Evolutionary conservation across 1,284 basidiomycete genomes (phyloP), one percentile per base, ranked within the genome.

Genomic region (Heimioporus retisporus): DNA sequence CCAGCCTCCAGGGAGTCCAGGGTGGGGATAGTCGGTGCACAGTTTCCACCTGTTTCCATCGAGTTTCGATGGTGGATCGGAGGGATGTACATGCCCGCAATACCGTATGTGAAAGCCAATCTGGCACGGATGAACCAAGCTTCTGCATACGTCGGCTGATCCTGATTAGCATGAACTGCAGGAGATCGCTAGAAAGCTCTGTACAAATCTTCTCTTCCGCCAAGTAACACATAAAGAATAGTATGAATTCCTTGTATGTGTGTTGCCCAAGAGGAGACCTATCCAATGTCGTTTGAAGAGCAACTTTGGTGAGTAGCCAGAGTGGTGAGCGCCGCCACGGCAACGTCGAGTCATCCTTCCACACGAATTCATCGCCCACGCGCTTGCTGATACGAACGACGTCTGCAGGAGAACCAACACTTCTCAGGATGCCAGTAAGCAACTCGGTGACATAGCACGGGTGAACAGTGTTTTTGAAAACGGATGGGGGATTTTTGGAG

Each of bases 381-480:
- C 50, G 50, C 21, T 51, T 51, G 50, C 11, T 51, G 50, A 51
- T 51, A n/a, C 72, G 71, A 31, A 42, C 54, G 5, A 78, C 65
- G 1, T 72, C 68, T 11, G 71, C 68, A 2, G 67, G 63, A 6
- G 60, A 44, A 2, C 75, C 77, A 14, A 75, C 55, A 3, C 71
- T 78, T 19, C 74, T 70, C 16, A 80, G 65, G 53, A 81, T 79
- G n/a, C 76, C 79, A 11, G 73, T 71, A 13, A 81, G 70, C 23
- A 80, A 65, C 55, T 78, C 70, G 0, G 80, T 73, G 63, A 81
- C 80, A 40, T 79, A 80, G 6, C 72, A 68, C 21, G 79, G 76
- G 61, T 80, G 63, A 2, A 67, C 61, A 1, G 72, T 70, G 28
- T 80, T 77, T 11, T 81, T 73, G n/a, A 25, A 16, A 48, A 40